phyloP scores from a whole-genome alignment of 768 basidiomycete species.

The Boletales sp. region DNA sequence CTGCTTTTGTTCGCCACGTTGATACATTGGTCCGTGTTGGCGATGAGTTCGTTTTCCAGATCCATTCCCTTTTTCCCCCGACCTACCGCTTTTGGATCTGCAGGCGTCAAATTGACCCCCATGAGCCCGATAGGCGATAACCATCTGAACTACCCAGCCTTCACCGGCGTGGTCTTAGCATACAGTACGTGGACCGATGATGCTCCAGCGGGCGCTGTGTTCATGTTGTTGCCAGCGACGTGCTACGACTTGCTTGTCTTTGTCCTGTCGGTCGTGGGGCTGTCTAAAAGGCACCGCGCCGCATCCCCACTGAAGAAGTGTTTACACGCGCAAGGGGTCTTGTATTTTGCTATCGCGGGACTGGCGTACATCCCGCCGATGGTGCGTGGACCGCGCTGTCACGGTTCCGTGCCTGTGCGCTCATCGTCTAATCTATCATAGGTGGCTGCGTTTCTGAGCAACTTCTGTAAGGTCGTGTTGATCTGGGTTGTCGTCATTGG shows the following conservation, averaged over 20 bases:
- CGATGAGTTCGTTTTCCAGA: slow-evolving; percentile 2
- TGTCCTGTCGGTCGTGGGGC: slow-evolving; percentile 11
- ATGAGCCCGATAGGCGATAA: background rate
- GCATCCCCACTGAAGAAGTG: slow-evolving; percentile 13
- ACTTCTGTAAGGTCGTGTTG: slow-evolving; percentile 1
- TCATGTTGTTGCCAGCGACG: slow-evolving; percentile 9
- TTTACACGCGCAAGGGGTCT: slow-evolving; percentile 16
- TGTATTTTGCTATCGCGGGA: slow-evolving; percentile 12
- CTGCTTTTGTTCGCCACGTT: too few species aligned
- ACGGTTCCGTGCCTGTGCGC: background rate
- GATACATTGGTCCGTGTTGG: slow-evolving; percentile 16
- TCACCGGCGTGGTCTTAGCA: background rate
- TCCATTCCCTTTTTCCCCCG: background rate
- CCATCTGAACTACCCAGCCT: background rate
- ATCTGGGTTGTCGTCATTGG: background rate
- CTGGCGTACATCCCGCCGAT: slow-evolving; percentile 10
- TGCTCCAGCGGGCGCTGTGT: background rate
- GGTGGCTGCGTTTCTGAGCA: slow-evolving; percentile 3
- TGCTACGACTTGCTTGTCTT: slow-evolving; percentile 19
- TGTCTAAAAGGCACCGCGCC: slow-evolving; percentile 5
- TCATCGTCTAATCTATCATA: background rate
- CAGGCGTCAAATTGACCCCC: background rate
- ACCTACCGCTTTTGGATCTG: background rate
- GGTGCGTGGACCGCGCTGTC: slow-evolving; percentile 1
- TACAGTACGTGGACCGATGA: slow-evolving; percentile 11